Conservation (phyloP, 2,329 filamentous ascomycete species). For the Clarireedia sp. region DNA sequence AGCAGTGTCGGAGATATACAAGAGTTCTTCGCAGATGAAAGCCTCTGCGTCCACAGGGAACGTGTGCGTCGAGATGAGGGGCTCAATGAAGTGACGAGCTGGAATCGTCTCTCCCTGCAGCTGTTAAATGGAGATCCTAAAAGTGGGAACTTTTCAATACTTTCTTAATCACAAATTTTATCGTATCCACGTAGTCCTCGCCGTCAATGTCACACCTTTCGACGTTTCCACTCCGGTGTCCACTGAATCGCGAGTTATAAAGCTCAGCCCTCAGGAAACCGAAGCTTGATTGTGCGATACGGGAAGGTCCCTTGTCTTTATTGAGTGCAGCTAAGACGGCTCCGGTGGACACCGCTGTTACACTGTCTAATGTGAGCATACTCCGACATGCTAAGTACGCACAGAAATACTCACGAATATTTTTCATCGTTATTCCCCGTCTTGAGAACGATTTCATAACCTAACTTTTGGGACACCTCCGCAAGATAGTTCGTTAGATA, state of each 20-base stretch:
- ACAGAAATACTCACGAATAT: not conserved
- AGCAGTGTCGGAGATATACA: constrained; percentile 12
- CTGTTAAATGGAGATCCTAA: not conserved
- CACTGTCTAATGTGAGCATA: constrained; percentile 1
- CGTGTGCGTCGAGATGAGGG: constrained; percentile 5
- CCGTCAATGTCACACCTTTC: constrained; percentile 9
- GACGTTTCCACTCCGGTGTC: not conserved
- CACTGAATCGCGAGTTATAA: not conserved
- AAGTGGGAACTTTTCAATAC: not conserved
- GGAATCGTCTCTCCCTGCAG: not conserved
- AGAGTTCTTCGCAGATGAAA: constrained; percentile 15
- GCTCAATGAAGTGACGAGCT: not conserved
- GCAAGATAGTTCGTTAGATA: constrained; percentile 9
- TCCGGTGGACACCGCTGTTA: constrained; percentile 15
- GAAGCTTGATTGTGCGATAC: constrained; percentile 12
- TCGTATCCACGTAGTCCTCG: constrained; percentile 8
- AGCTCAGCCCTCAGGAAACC: constrained; percentile 12
- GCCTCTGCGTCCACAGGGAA: constrained; percentile 1
- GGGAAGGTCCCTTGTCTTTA: constrained; percentile 10
- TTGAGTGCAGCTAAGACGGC: constrained; percentile 15
- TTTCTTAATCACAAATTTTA: constrained; percentile 16
- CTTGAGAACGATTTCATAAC: not conserved
- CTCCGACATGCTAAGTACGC: not conserved
- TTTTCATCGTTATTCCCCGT: not conserved
- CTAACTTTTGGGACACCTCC: not conserved